Percentiles rank a stretch among this genome's conserved stretches.
Conservation (phyloP, 352 stramenopile genomes). For the Phytopythium ostracodes region DNA sequence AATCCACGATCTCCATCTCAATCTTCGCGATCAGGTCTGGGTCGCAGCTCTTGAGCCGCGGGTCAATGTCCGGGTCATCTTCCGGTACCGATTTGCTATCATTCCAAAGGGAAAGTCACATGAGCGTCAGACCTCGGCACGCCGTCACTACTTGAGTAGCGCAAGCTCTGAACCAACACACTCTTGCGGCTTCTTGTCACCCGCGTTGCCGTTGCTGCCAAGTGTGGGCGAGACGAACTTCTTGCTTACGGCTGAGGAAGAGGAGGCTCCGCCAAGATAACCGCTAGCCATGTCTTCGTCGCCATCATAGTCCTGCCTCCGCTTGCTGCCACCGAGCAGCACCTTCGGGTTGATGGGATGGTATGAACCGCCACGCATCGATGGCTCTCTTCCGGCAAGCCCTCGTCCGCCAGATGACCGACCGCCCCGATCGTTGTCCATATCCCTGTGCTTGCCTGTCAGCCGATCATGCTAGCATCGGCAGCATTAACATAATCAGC, state of each 20-base stretch:
- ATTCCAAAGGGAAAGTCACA: constrained; percentile 7
- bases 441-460: constrained; percentile 33
- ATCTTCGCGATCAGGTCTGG: constrained; percentile 96
- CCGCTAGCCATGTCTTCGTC: constrained; percentile 21
- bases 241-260: constrained; percentile 45
- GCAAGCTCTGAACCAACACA: neutral
- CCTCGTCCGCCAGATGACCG: constrained; percentile 14
- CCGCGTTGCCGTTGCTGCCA: constrained; percentile 12
- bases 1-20: constrained; percentile 97
- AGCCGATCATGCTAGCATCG: constrained; percentile 32
- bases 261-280: neutral
- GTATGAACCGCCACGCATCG: constrained; percentile 35
- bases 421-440: constrained; percentile 27
- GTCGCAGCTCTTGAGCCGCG: constrained; percentile 92
- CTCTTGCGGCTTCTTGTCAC: constrained; percentile 18
- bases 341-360: constrained; percentile 77
- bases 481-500: neutral
- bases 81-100: constrained; percentile 13
- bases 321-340: constrained; percentile 37
- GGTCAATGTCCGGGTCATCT: constrained; percentile 88
- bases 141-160: neutral
- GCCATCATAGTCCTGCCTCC: constrained; percentile 15
- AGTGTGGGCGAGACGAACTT: constrained; percentile 68
- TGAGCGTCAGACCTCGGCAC: neutral
- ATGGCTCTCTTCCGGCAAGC: constrained; percentile 23